Percentiles rank a stretch among this genome's conserved stretches.
Evolutionary conservation across 106 monocot species (phyloP).

Genomic region (Dendrobium officinale): DNA sequence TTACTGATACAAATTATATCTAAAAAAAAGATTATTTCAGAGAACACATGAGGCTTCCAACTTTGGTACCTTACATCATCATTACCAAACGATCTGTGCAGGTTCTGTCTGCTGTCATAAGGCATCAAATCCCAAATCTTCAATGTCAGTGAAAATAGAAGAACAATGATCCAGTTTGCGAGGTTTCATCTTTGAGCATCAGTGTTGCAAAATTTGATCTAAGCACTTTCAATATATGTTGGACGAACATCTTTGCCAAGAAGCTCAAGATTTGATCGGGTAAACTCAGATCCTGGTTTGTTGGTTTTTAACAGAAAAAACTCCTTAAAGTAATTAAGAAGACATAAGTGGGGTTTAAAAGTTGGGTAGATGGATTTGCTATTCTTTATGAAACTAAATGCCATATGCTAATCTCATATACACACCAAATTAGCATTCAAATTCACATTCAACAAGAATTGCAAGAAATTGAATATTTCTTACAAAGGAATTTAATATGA

Average conservation of each 20-base stretch:
- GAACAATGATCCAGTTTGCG: slow-evolving; percentile 8
- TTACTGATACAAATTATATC: background rate
- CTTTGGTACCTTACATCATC: background rate
- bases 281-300: slow-evolving; percentile 2
- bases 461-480: background rate
- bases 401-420: background rate
- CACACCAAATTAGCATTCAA: background rate
- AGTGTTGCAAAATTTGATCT: background rate
- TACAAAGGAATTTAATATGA: background rate
- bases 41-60: slow-evolving; percentile 1
- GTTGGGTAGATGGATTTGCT: background rate
- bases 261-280: slow-evolving; percentile 7
- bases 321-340: background rate
- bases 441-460: background rate
- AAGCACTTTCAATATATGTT: slow-evolving; percentile 4
- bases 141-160: slow-evolving; percentile 8
- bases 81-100: slow-evolving; percentile 4
- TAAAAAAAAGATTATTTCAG: background rate
- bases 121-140: slow-evolving; percentile 7
- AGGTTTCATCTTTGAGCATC: slow-evolving; percentile 3
- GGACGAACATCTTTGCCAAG: slow-evolving; percentile 1
- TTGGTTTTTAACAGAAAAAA: slow-evolving; percentile 5
- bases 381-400: background rate
- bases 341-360: background rate
- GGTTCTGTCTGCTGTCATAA: slow-evolving; percentile 3